phyloP scores from a whole-genome alignment of 345 rosid genomes.

The Salix arbutifolia region DNA sequence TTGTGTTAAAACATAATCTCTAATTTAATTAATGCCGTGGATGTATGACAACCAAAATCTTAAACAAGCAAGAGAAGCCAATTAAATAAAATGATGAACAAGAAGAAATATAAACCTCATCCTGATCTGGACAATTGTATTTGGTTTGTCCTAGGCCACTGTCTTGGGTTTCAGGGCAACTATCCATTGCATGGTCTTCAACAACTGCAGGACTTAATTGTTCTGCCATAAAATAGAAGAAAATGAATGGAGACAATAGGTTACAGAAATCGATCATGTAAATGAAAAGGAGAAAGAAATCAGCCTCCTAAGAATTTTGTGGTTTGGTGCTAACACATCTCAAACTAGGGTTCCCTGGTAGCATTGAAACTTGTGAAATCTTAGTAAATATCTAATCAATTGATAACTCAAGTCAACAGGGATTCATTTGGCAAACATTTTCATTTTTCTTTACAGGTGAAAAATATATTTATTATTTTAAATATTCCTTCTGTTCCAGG shows the following conservation, averaged over 20 bases:
- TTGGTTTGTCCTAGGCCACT: constrained; percentile 15
- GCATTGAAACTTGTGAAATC: not conserved
- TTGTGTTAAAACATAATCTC: too few species aligned
- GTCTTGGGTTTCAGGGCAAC: constrained; percentile 26
- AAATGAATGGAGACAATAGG: not conserved
- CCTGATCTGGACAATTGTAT: constrained; percentile 11
- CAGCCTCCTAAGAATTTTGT: not conserved
- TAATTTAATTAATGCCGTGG: not conserved
- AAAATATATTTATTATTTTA: too few species aligned
- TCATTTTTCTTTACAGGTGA: not conserved
- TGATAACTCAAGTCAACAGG: not conserved
- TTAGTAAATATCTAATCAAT: not conserved
- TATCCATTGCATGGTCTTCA: constrained; percentile 31
- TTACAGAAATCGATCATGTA: not conserved
- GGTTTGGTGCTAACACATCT: constrained; percentile 1
- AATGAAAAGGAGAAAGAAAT: not conserved
- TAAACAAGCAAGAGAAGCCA: constrained; percentile 1
- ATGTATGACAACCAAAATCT: not conserved
- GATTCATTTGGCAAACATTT: not conserved
- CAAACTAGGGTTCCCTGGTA: not conserved
- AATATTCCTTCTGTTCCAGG: not conserved
- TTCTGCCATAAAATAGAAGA: constrained; percentile 29
- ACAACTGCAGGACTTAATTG: constrained; percentile 24
- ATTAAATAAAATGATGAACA: not conserved
- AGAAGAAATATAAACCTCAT: constrained; percentile 24